Conservation (phyloP, 352 stramenopile genomes). For the Phytophthora foliorum region DNA sequence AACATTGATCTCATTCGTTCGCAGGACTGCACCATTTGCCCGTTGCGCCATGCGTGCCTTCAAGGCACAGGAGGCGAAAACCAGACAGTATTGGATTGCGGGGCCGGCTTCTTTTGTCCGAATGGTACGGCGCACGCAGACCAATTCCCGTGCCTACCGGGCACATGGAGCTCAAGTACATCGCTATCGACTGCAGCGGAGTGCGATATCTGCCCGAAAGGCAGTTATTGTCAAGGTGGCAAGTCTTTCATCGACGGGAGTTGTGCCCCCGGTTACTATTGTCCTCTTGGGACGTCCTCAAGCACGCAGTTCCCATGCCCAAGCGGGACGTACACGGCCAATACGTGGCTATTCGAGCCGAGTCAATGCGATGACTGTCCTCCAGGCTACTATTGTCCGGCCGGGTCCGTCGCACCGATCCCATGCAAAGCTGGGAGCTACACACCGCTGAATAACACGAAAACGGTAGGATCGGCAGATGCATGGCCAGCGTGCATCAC, state of each 20-base stretch:
- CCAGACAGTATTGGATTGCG: constrained; percentile 79
- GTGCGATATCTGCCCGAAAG: constrained; percentile 85
- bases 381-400: constrained; percentile 78
- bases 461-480: constrained; percentile 62
- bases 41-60: constrained; percentile 73
- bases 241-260: constrained; percentile 79
- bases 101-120: constrained; percentile 83
- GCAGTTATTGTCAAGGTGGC: constrained; percentile 89
- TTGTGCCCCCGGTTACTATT: constrained; percentile 91
- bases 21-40: constrained; percentile 85
- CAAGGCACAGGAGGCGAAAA: constrained; percentile 77
- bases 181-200: constrained; percentile 65
- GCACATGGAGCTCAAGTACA: constrained; percentile 88
- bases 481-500: constrained; percentile 71
- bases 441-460: constrained; percentile 76
- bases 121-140: constrained; percentile 75
- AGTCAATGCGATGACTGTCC: constrained; percentile 85
- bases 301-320: constrained; percentile 83
- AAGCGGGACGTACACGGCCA: constrained; percentile 82
- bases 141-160: constrained; percentile 86
- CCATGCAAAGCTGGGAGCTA: constrained; percentile 84
- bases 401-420: constrained; percentile 66
- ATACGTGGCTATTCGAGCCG: constrained; percentile 79
- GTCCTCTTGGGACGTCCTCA: constrained; percentile 78
- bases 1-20: constrained; percentile 65